A percentile compares a stretch with the other conserved stretches of the same genome.
phyloP scores from a whole-genome alignment of 768 basidiomycete genomes.

The Obba rivulosa region DNA sequence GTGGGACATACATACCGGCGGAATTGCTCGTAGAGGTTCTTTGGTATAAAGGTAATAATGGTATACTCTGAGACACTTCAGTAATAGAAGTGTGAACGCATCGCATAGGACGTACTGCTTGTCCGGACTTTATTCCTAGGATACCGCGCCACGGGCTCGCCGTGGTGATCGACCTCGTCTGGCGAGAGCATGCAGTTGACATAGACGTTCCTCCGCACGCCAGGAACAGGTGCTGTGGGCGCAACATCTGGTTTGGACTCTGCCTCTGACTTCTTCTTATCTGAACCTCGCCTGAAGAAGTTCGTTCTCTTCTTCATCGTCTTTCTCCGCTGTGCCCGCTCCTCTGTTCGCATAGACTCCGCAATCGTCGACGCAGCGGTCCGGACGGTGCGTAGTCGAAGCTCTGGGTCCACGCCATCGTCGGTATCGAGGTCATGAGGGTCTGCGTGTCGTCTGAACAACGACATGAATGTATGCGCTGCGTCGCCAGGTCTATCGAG shows the following conservation, averaged over 20 bases:
- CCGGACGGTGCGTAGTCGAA: slow-evolving; percentile 85
- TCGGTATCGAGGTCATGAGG: slow-evolving; percentile 34
- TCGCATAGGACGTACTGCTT: slow-evolving; percentile 55
- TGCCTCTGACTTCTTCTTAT: slow-evolving; percentile 39
- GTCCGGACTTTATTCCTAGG: slow-evolving; percentile 92
- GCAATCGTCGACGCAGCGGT: slow-evolving; percentile 90
- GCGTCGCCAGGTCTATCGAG: too few species aligned
- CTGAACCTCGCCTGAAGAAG: slow-evolving; percentile 47
- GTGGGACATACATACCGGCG: slow-evolving; percentile 45
- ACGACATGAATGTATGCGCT: slow-evolving; percentile 25
- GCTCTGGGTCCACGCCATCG: slow-evolving; percentile 72
- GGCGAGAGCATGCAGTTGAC: slow-evolving; percentile 68
- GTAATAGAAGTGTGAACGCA: not conserved
- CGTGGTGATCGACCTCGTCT: slow-evolving; percentile 58
- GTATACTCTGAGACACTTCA: slow-evolving; percentile 67
- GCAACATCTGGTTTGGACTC: slow-evolving; percentile 23
- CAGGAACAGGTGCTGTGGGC: slow-evolving; percentile 34
- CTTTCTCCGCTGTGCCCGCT: slow-evolving; percentile 56
- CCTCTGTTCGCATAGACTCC: slow-evolving; percentile 78
- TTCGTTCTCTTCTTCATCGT: slow-evolving; percentile 39
- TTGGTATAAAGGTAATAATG: slow-evolving; percentile 83
- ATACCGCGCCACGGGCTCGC: slow-evolving; percentile 79
- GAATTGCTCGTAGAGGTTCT: slow-evolving; percentile 95
- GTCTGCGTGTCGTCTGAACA: slow-evolving; percentile 33
- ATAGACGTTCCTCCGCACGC: slow-evolving; percentile 68